Evolutionary conservation across 139 green algal species (phyloP), one percentile per base, ranked within the genome.

Genomic region (Edaphochlamys debaryana): DNA sequence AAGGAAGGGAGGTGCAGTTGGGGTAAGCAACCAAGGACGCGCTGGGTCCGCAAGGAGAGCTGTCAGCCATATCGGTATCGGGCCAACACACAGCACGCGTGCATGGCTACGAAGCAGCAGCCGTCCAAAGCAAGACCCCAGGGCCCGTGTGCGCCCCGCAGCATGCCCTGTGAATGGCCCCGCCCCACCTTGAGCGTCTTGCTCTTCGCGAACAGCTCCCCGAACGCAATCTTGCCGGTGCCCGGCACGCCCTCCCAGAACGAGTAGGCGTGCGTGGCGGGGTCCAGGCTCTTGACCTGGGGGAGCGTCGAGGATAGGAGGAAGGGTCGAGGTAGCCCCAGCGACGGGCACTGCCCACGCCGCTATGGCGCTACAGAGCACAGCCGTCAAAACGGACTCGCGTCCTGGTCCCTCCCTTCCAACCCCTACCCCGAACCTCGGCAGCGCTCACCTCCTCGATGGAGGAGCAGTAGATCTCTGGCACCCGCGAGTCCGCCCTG

Each of bases 171-270:
- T n/a, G n/a, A n/a, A n/a, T 63, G 54, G 54, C 54, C 3, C 3
- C 0, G 48, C 19, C 85, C 15, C 32, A 94, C 87, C 86, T 89
- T 89, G 64, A 95, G 85, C 0, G 81, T 93, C 19, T 29, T 75
- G 3, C 89, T 92, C 15, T 68, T 41, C 6, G 76, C 76, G 79
- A 98, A 96, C 0, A 98, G 92, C 48, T 84, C 37, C 5, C 95
- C 96, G 87, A 98, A 96, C 25, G 93, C 96, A 7, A 66, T 41
- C 75, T 93, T 94, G 71, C 90, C 96, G 6, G 84, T 69, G 4
- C 67, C 15, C 0, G 95, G 96, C 11, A 98, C 90, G 23, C 96
- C 96, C 88, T 98, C 96, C 96, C 96, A 98, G 79, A 98, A 98
- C 63, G 92, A 95, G 89, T 98, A 98, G 7, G 92, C 95, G 84